These are phyloP conservation scores for Barnettozyma wickerhamii DNA, from an alignment of 805 yeast species.

Conservation along the genomic window DNA sequence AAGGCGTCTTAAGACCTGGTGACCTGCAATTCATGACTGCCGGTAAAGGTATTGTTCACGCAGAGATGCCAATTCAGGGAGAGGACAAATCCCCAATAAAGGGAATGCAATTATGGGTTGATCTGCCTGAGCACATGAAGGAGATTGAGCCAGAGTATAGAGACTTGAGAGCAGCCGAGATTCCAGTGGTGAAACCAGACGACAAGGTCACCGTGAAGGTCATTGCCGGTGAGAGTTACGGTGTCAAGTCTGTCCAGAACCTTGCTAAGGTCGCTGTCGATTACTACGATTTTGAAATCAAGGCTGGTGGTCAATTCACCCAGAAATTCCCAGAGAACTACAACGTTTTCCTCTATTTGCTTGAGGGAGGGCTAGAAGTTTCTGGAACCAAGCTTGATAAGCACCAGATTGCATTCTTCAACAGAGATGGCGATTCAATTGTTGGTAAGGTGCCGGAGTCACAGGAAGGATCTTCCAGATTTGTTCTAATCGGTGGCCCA, in stretches of 20 bases:
- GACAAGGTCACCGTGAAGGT: constrained; percentile 66
- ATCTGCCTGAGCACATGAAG: constrained; percentile 62
- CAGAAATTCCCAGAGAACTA: constrained; percentile 58
- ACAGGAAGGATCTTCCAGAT: constrained; percentile 45
- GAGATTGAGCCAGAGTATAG: constrained; percentile 70
- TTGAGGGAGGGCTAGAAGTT: constrained; percentile 55
- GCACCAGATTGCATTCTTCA: constrained; percentile 56
- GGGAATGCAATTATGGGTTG: constrained; percentile 89
- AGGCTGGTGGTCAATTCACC: constrained; percentile 58
- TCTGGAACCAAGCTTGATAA: constrained; percentile 39
- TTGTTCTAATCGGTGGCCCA: constrained; percentile 75
- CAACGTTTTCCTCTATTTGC: constrained; percentile 66
- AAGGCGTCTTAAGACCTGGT: constrained; percentile 72
- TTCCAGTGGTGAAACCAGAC: constrained; percentile 63
- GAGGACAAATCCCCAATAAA: constrained; percentile 45
- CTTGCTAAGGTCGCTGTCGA: constrained; percentile 80
- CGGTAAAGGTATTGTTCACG: constrained; percentile 80
- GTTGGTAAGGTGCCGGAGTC: constrained; percentile 46
- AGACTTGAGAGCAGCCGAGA: constrained; percentile 64
- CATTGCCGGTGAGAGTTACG: constrained; percentile 73
- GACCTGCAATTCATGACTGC: constrained; percentile 95
- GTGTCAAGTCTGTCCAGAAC: constrained; percentile 67
- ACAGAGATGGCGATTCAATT: constrained; percentile 61
- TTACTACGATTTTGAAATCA: constrained; percentile 60
- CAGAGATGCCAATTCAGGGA: constrained; percentile 73